These are phyloP conservation scores for Backusella australiensis DNA, from an alignment of 192 early-diverging fungal genomes.

Conservation along the genomic window DNA sequence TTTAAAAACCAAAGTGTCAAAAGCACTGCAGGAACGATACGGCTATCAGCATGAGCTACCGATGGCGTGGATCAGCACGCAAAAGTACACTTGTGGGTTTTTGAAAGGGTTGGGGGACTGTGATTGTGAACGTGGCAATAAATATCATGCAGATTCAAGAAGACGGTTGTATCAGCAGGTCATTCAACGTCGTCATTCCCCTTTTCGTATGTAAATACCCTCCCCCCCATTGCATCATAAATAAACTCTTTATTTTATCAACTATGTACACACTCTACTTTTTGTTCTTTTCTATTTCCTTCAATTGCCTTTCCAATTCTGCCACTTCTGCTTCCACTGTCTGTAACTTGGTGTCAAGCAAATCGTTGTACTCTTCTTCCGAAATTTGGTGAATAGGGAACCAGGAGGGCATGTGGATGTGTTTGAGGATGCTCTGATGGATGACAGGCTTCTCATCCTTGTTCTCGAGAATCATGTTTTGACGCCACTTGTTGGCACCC, in stretches of 20 bases:
- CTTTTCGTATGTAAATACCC: neutral
- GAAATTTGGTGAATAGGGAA: conserved; percentile 61
- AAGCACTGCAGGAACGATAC: conserved; percentile 2
- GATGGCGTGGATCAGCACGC: conserved; percentile 25
- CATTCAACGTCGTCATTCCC: neutral
- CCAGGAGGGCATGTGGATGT: conserved; percentile 54
- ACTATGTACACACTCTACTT: neutral
- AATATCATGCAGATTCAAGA: conserved; percentile 24
- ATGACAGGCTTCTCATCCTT: neutral
- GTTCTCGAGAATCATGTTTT: conserved; percentile 46
- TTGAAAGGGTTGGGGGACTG: conserved; percentile 22
- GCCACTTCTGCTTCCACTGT: conserved; percentile 42
- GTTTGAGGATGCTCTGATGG: conserved; percentile 33
- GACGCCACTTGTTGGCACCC: conserved; percentile 46
- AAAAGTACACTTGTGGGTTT: conserved; percentile 20
- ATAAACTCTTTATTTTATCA: too few relatives aligned
- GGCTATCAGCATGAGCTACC: conserved; percentile 4
- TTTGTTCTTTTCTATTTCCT: neutral
- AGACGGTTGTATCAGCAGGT: conserved; percentile 27
- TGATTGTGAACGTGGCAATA: conserved; percentile 24
- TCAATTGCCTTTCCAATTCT: conserved; percentile 36
- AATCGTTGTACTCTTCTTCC: conserved; percentile 59
- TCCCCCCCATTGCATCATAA: too few relatives aligned
- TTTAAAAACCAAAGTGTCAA: conserved; percentile 12
- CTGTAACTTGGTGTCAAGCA: conserved; percentile 42